These are phyloP conservation scores for Pythium rishiriense DNA, from an alignment of 352 stramenopile species.

Conservation along the genomic window DNA sequence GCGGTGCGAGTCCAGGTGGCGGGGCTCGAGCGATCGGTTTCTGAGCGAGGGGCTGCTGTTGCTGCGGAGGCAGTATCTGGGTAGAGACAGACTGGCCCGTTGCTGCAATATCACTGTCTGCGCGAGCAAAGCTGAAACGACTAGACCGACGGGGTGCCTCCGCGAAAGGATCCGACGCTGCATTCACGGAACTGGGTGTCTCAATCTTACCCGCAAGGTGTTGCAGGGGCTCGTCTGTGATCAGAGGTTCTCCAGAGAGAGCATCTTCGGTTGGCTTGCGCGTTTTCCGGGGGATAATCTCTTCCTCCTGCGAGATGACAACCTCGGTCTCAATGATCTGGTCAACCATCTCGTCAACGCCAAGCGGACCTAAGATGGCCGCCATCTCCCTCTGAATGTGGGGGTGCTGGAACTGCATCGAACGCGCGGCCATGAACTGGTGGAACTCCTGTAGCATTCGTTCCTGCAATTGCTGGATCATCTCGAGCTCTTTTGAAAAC, in stretches of 20 bases:
- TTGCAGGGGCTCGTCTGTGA: not conserved
- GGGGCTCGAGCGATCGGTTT: not conserved
- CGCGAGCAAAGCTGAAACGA: constrained; percentile 61
- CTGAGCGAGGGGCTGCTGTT: not conserved
- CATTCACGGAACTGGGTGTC: not conserved
- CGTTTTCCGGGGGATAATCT: constrained; percentile 41
- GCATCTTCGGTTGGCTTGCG: constrained; percentile 3
- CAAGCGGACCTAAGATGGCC: constrained; percentile 40
- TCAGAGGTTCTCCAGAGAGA: not conserved
- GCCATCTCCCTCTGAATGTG: constrained; percentile 40
- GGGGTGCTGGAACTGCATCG: constrained; percentile 50
- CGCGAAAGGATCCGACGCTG: not conserved
- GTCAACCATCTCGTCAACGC: constrained; percentile 53
- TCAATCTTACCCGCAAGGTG: not conserved
- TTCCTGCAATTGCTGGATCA: constrained; percentile 62
- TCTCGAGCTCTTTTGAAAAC: constrained; percentile 55
- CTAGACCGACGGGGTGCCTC: constrained; percentile 35
- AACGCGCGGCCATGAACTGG: constrained; percentile 48
- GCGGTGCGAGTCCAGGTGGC: constrained; percentile 14
- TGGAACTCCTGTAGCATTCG: constrained; percentile 58
- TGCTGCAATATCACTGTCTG: not conserved
- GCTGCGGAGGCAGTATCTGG: no score
- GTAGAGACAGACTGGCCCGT: not conserved
- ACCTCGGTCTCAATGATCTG: constrained; percentile 52
- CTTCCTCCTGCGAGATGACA: constrained; percentile 56